Base-by-base conservation (phyloP, 148 eudicot species). In the Rhododendron molle region DNA sequence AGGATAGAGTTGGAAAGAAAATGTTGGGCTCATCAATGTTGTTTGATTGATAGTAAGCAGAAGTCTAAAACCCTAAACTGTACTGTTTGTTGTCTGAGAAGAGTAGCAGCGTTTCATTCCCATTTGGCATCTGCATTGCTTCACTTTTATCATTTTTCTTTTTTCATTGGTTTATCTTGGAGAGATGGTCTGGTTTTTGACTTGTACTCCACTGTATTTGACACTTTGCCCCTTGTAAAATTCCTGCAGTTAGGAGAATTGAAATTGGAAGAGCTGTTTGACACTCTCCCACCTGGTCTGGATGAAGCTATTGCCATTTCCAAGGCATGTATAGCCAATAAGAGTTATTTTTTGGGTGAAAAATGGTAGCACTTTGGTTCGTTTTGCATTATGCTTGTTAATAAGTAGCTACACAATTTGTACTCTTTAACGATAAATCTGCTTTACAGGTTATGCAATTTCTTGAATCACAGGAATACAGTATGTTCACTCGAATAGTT, bases 231-330 rank as follows among this genome's bases (percentile, higher is more conserved):
- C 72, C 9, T 36, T 21, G 34, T 58, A 60, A 50, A 36, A 81
- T 16, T 56, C 18, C 43, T n/a, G 6, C 15, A 95, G 97, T 65
- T 94, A 28, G 98, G 98, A 88, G 98, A 95, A 44, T 78, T 95
- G 62, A 95, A 94, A 84, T 93, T 94, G 79, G 98, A 97, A n/a
- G 98, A 95, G 91, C 93, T 95, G 83, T 87, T 95, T 91, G 96
- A 95, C 86, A 91, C 97, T 49, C 97, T 96, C 84, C 98, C 98
- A 46, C 98, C 98, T 81, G 97, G 97, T 83, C 83, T 95, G 69
- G 98, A 95, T 88, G 98, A 95, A 90, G 98, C 97, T 76, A 90
- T 95, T 91, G 95, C 96, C 85, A 95, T 95, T 88, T 93, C 97
- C 85, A 93, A 95, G 95, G 98, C 85, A 85, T 44, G 83, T 80